Conservation (phyloP, 1,284 basidiomycete species). For the Ceratobasidium sp. region DNA sequence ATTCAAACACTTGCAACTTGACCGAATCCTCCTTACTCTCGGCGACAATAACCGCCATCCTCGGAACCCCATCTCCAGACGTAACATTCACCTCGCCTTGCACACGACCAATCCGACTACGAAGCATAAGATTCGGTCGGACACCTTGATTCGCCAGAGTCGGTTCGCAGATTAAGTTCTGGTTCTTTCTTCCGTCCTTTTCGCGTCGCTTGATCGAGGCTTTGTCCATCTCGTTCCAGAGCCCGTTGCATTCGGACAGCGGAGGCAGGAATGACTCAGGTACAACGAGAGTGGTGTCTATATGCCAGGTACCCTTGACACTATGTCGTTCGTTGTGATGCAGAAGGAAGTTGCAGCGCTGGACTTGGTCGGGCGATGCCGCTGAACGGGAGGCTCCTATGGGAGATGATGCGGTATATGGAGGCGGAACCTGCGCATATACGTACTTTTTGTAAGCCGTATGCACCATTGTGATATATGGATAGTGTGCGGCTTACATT, state of each 20-base stretch:
- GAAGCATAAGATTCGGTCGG: conserved; percentile 18
- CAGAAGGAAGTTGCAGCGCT: conserved; percentile 22
- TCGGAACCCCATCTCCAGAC: conserved; percentile 12
- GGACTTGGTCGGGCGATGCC: neutral
- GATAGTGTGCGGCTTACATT: neutral
- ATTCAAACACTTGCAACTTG: neutral
- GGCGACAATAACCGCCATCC: conserved; percentile 5
- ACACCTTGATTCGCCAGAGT: conserved; percentile 14
- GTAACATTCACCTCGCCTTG: conserved; percentile 23
- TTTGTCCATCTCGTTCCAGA: conserved; percentile 36
- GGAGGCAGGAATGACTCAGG: conserved; percentile 4
- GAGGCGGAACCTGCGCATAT: conserved; percentile 20
- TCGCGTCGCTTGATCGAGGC: conserved; percentile 1
- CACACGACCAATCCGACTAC: neutral
- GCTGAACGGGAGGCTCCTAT: neutral
- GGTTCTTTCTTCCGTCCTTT: conserved; percentile 18
- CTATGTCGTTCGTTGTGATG: neutral
- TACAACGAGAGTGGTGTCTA: conserved; percentile 7
- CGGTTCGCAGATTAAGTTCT: neutral
- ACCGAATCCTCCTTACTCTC: conserved; percentile 31
- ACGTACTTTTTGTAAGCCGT: neutral
- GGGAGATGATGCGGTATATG: conserved; percentile 2
- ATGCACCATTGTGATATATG: neutral
- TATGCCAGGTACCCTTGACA: conserved; percentile 26
- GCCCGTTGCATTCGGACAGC: conserved; percentile 3